Evolutionary conservation across 192 early-diverging fungal genomes (phyloP), one percentile per base, ranked within the genome.

Genomic region (Pilobolus umbonatus): DNA sequence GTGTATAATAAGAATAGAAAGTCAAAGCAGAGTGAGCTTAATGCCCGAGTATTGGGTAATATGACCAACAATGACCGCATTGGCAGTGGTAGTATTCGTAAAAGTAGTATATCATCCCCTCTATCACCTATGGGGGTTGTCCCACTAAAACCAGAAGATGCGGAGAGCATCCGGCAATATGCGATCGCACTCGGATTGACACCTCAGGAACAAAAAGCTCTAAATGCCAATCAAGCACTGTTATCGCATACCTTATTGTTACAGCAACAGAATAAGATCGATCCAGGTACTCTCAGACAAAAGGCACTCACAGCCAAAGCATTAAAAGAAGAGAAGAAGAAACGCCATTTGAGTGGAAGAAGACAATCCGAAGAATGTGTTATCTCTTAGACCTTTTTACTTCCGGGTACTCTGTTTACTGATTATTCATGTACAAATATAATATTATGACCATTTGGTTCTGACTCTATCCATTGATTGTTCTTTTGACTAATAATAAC

Each of bases 161-260:
- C 56, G 2, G 64, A 64, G 21, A 64, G 55, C 11, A 64, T 65
- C 38, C 55, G 56, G 7, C 57, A 53, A 34, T 65, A 65, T 26
- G 44, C 57, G 22, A 21, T 32, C 22, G 64, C 55, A 2, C 39
- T 65, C 1, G 64, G 64, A 26, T 10, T 65, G 8, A 65, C 64
- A 39, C 34, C 55, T 11, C 64, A 65, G 32, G 64, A 65, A 50
- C 55, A 65, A 54, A 28, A 51, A 9, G 64, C 64, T 6, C 40
- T 65, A 6, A 50, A 15, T 15, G 64, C n/a, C 26, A 57, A 65
- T 22, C 64, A 57, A 21, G 56, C 64, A 19, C 26, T 65, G 19
- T 11, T 65, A 28, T 57, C 55, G 12, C 64, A 65, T 45, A 65
- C 64, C 0, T 21, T 65, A 9, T 54, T 34, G 24, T 31, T 54